Base-by-base conservation (phyloP, 2,329 filamentous ascomycete species). In the Endocalyx cinctus region DNA sequence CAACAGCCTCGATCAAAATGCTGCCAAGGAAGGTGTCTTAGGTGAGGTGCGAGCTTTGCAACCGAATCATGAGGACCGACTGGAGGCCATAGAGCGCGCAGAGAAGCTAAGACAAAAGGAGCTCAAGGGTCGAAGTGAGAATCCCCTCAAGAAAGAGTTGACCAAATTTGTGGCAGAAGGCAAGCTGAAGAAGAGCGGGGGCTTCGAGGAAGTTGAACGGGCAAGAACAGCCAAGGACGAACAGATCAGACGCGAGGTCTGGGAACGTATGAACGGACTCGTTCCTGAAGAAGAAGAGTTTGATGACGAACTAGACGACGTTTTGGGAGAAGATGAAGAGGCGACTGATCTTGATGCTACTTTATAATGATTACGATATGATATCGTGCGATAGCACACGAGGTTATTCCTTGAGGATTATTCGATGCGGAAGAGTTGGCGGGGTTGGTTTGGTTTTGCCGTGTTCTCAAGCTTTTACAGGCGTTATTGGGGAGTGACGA, bases 81-180 rank as follows among this genome's bases (percentile, higher is more conserved):
- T 98, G 1, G 92, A 97, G 62, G 92, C 92, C 22, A 98, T 98
- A 46, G 89, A 97, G 59, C 80, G 92, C n/a, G 92, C 92, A 0
- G 92, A 97, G 64, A 92, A 89, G 64, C 73, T 88, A 6, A 75
- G 92, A 15, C 85, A 92, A 60, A 88, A 87, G 55, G 92, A 98
- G 56, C 73, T 98, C 1, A 84, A 87, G 56, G 82, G 69, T 42
- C 77, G 92, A 3, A 72, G 70, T 17, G 85, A 82, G 22, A 85
- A 87, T 48, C 70, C 74, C 18, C 82, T 98, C 53, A 87, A 85
- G 58, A 85, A 85, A 48, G 92, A 98, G 59, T 74, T 98, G 7
- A 77, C 79, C 12, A 74, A 64, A 19, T 98, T 97, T 55, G 90
- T 97, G 2, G 76, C 85, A 44, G 87, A 95, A 52, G 87, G 87